phyloP scores from a whole-genome alignment of 2,329 filamentous ascomycete species.

The Ophiostoma ulmi region DNA sequence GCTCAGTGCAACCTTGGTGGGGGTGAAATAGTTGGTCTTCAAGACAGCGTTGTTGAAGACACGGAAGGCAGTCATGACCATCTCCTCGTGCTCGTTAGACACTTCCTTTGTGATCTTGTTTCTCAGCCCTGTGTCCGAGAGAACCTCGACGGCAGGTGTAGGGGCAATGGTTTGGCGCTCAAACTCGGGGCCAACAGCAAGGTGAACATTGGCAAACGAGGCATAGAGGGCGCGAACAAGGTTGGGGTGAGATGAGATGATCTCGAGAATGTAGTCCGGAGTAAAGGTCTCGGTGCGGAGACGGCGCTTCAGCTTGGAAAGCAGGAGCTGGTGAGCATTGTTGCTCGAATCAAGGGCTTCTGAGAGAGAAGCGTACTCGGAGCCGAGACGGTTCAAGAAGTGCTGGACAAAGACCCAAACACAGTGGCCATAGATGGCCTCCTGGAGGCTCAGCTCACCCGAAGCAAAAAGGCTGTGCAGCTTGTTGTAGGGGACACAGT shows the following conservation, averaged over 20 bases:
- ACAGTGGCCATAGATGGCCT: constrained; percentile 95
- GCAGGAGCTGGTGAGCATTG: constrained; percentile 76
- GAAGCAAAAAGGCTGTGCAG: constrained; percentile 85
- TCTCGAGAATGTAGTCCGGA: constrained; percentile 95
- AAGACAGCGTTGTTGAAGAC: constrained; percentile 90
- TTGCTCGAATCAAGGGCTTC: constrained; percentile 76
- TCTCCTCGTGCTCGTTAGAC: constrained; percentile 89
- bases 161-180: constrained; percentile 50
- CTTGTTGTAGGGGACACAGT: constrained; percentile 97
- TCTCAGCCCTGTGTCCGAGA: constrained; percentile 68
- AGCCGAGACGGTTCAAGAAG: constrained; percentile 90
- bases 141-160: constrained; percentile 58
- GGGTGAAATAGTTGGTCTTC: constrained; percentile 97
- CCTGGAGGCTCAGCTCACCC: constrained; percentile 83
- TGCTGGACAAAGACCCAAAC: constrained; percentile 98
- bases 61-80: constrained; percentile 96
- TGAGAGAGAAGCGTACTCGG: constrained; percentile 83
- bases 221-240: constrained; percentile 85
- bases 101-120: constrained; percentile 74
- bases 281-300: constrained; percentile 96
- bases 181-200: constrained; percentile 48
- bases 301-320: constrained; percentile 92
- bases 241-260: constrained; percentile 84
- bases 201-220: constrained; percentile 84
- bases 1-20: constrained; percentile 94